Percentiles rank a stretch among this genome's conserved stretches.
Evolutionary conservation across 2,329 filamentous ascomycete genomes (phyloP).

Genomic region (Aspergillus phoenicis): DNA sequence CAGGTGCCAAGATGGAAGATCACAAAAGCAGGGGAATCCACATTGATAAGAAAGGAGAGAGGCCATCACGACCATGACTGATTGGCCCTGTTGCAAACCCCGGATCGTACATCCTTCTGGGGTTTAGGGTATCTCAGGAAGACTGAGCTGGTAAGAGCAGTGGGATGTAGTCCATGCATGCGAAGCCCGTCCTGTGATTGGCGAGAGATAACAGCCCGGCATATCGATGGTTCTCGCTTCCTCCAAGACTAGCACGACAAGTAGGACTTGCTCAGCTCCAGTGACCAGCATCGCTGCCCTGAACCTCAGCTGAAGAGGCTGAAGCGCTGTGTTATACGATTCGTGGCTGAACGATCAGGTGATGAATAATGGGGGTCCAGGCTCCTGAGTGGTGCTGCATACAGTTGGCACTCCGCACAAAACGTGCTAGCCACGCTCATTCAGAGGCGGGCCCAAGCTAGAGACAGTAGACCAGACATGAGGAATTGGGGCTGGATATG

Average conservation of each 20-base stretch:
- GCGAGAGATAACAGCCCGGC: constrained; percentile 8
- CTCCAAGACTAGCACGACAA: not conserved
- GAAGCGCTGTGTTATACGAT: not conserved
- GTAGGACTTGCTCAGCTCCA: not conserved
- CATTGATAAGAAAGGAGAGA: not conserved
- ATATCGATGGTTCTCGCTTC: not conserved
- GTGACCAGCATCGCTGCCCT: not conserved
- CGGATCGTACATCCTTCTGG: constrained; percentile 6
- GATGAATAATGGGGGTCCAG: not conserved
- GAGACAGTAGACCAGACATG: not conserved
- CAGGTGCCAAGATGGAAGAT: not conserved
- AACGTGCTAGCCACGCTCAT: not conserved
- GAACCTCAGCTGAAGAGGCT: not conserved
- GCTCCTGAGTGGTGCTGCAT: not conserved
- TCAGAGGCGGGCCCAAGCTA: not conserved
- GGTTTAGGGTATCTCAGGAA: constrained; percentile 4
- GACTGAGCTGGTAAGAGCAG: not conserved
- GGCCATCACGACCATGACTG: not conserved
- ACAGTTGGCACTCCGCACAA: not conserved
- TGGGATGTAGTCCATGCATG: not conserved
- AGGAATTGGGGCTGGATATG: not conserved
- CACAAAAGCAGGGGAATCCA: not conserved
- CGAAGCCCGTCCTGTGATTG: constrained; percentile 1
- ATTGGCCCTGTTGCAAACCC: not conserved
- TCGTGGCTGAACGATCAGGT: constrained; percentile 1